Evolutionary conservation across 1,139 yeast species (phyloP), one percentile per base, ranked within the genome.

Genomic region (Meyerozyma guilliermondii): DNA sequence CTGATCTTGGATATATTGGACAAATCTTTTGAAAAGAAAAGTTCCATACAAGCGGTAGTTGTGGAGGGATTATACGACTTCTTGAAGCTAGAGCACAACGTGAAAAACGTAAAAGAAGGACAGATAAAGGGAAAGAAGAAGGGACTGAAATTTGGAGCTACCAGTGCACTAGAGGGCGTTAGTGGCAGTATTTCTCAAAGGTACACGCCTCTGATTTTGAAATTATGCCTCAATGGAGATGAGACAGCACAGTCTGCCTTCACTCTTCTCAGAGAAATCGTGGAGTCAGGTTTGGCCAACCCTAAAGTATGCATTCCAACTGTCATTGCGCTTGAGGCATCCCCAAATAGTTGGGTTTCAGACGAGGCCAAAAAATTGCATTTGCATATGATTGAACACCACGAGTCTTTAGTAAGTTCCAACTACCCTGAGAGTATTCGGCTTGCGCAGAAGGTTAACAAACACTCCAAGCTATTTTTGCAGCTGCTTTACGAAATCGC

Each of bases 151-250:
- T 33, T 33, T 16, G n/a, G 24, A 4, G 24, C 24, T 3, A 9
- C 23, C 23, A 33, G 72, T 48, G 71, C 75, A 28, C 76, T 71
- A 50, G 94, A 87, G 55, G 85, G 88, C 13, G 78, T 86, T 0
- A 83, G 92, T 55, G 77, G 91, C 0, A 81, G 87, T 0, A 54
- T 87, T 10, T 83, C 80, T 16, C 88, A 87, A 46, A 65, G 87
- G 39, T 86, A 80, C 52, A 60, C 83, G 41, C 59, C 59, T 2
- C 58, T 61, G 6, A 68, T 83, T 5, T 60, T 83, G 28, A 60
- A 62, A 3, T 58, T 81, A 23, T 78, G 88, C 46, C 55, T 76
- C 3, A 57, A 62, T 1, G 73, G 73, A 16, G 74, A 77, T 35
- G 68, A 71, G 1, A 65, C 63, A 4, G 75, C 87, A 0, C 56